Evolutionary conservation across 73 alveolate genomes (phyloP).

Genomic region (Blepharisma stoltei): DNA sequence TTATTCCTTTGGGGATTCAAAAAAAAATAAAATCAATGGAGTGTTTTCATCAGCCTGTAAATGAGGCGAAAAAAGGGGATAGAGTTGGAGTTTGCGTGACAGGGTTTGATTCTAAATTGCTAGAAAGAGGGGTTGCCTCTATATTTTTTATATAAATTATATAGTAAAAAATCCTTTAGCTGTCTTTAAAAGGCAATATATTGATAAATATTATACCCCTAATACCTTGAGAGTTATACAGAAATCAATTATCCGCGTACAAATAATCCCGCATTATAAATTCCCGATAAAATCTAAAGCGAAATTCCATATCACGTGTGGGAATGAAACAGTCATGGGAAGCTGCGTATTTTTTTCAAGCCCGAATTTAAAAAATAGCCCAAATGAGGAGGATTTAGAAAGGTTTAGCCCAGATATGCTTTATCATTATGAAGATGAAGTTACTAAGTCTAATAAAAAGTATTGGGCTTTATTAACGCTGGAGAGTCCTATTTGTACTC

Average conservation of each 20-base stretch:
- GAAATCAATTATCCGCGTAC: conserved; percentile 59
- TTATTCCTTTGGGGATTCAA: conserved; percentile 68
- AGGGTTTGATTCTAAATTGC: conserved; percentile 74
- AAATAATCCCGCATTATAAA: conserved; percentile 80
- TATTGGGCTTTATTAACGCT: conserved; percentile 74
- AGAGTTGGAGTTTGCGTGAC: conserved; percentile 94
- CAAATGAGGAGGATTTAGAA: no score
- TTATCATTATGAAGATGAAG: conserved; percentile 50
- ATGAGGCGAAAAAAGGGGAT: conserved; percentile 89
- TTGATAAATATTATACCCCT: no score
- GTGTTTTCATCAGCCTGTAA: conserved; percentile 90
- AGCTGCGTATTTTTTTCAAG: conserved; percentile 49
- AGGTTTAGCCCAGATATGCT: conserved; percentile 43
- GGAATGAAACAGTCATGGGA: conserved; percentile 81
- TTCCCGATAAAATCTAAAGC: conserved; percentile 73
- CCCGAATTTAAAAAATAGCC: conserved; percentile 26
- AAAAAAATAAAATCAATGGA: conserved; percentile 89
- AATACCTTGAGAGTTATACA: conserved; percentile 6
- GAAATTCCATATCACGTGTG: conserved; percentile 84
- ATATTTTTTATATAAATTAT: conserved; percentile 51
- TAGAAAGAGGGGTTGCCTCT: conserved; percentile 95
- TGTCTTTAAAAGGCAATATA: no score
- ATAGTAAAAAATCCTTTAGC: no score
- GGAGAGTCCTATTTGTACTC: conserved; percentile 78
- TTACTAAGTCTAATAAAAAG: conserved; percentile 50